Conservation (phyloP, 352 stramenopile genomes). For the Pythium dissimile region DNA sequence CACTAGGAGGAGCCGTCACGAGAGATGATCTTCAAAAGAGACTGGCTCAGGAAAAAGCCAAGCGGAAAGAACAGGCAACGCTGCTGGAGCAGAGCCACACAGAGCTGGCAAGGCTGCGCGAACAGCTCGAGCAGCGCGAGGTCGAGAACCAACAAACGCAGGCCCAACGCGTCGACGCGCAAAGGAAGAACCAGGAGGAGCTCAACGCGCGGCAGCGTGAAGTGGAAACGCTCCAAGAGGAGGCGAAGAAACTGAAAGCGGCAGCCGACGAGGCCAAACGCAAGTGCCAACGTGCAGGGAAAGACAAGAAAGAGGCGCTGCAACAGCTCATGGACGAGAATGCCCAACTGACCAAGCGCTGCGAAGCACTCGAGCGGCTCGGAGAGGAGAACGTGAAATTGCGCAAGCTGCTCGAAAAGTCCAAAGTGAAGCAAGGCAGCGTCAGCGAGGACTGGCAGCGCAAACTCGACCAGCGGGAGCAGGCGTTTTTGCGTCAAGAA, state of each 20-base stretch:
- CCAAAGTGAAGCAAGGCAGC: slow-evolving; percentile 38
- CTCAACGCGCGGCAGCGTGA: slow-evolving; percentile 13
- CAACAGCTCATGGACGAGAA: slow-evolving; percentile 51
- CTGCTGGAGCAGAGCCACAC: slow-evolving; percentile 7
- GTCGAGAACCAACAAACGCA: slow-evolving; percentile 15
- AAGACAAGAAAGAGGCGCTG: slow-evolving; percentile 55
- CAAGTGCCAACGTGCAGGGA: slow-evolving; percentile 18
- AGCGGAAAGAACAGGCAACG: slow-evolving; percentile 7
- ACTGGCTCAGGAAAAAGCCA: slow-evolving; percentile 26
- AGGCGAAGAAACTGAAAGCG: slow-evolving; percentile 27
- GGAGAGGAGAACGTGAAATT: slow-evolving; percentile 47
- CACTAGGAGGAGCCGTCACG: slow-evolving; percentile 7
- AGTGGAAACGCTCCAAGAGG: slow-evolving; percentile 26
- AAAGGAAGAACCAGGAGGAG: slow-evolving; percentile 10
- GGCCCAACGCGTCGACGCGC: slow-evolving; percentile 1
- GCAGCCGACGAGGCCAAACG: slow-evolving; percentile 23
- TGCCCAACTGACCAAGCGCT: slow-evolving; percentile 28
- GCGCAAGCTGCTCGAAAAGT: slow-evolving; percentile 44
- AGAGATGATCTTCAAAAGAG: slow-evolving; percentile 37
- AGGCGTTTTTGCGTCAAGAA: slow-evolving; percentile 55
- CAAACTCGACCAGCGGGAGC: slow-evolving; percentile 35
- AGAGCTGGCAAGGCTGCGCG: background rate
- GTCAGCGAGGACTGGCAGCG: slow-evolving; percentile 33
- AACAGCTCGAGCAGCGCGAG: slow-evolving; percentile 4
- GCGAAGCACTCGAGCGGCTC: slow-evolving; percentile 31